Conservation (phyloP, 495 filamentous ascomycete species). For the Xylaria palmicola region DNA sequence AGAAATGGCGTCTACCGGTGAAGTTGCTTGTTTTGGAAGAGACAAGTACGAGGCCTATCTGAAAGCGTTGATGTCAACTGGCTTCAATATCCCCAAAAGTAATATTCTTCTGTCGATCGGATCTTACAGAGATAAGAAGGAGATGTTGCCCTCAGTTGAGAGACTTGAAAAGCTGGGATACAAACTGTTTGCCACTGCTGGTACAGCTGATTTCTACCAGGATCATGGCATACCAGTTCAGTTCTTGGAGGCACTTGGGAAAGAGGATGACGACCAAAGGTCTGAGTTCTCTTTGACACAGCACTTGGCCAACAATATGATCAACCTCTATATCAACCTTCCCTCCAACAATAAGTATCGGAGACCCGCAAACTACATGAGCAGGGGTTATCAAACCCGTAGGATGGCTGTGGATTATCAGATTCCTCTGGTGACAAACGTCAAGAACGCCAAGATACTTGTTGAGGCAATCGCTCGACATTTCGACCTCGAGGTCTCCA, state of each 20-base stretch:
- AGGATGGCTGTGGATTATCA: constrained; percentile 99
- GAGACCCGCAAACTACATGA: constrained; percentile 96
- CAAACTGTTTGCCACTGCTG: constrained; percentile 92
- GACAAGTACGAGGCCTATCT: constrained; percentile 98
- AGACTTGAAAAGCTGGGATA: constrained; percentile 87
- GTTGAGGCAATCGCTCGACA: constrained; percentile 91
- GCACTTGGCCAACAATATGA: constrained; percentile 93
- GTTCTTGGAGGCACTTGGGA: constrained; percentile 80
- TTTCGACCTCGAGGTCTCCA: constrained; percentile 76
- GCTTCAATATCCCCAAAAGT: constrained; percentile 92
- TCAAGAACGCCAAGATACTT: constrained; percentile 97
- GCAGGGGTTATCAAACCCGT: constrained; percentile 89
- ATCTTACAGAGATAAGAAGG: constrained; percentile 94
- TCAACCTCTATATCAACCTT: constrained; percentile 97
- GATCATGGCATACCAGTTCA: constrained; percentile 87
- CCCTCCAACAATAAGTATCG: constrained; percentile 96
- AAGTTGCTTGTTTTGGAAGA: constrained; percentile 92
- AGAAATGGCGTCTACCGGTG: constrained; percentile 98
- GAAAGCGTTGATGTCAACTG: constrained; percentile 91
- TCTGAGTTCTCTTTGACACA: constrained; percentile 95
- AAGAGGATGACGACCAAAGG: constrained; percentile 72
- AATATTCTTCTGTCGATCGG: constrained; percentile 96
- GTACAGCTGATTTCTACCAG: constrained; percentile 92
- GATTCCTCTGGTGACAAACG: constrained; percentile 94
- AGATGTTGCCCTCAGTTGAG: constrained; percentile 89